Evolutionary conservation across 352 stramenopile species (phyloP), one percentile per base, ranked within the genome.

Genomic region (Pythium dissotocum): DNA sequence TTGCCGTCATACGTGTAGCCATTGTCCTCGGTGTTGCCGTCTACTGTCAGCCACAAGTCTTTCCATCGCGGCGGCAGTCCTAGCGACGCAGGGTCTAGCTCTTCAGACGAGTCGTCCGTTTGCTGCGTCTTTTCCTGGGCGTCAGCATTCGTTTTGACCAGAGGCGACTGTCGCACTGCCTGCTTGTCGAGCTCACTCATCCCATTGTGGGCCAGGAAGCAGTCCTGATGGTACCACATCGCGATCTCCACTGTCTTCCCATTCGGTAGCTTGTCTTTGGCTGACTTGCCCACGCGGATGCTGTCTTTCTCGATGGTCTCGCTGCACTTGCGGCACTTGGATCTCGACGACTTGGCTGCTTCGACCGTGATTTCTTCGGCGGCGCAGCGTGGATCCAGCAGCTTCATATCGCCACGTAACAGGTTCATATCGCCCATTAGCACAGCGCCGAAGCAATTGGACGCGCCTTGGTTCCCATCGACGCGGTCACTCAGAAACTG

Each of bases 351-450:
- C 44, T 85, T 88, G 24, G 86, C 82, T 4, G 70, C 48, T 48
- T 91, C 86, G 6, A 91, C 69, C 8, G 80, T 77, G 30, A 94
- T 56, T 55, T 86, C 75, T 2, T 68, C 73, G 13, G 77, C 65
- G 0, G 72, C 73, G 9, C 79, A 57, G 21, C 61, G 46, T 38
- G 65, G 44, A 69, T 91, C 83, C 57, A 92, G 67, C 21, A 90
- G 59, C 54, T 80, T 85, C 70, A 90, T 77, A 53, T 94, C 86
- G 0, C 67, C 67, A 21, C 72, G 72, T 24, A 94, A 51, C 28
- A 94, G 62, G 68, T 94, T 92, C 5, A 71, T 92, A 53, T 94
- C 86, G 24, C 82, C 86, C 83, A 94, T 91, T 63, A 94, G 83
- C 2, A 94, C 63, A 2, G 82, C 82, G 8, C 86, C 86, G 1